Conservation (phyloP, 352 stramenopile species). For the Phytophthora fragariaefolia region DNA sequence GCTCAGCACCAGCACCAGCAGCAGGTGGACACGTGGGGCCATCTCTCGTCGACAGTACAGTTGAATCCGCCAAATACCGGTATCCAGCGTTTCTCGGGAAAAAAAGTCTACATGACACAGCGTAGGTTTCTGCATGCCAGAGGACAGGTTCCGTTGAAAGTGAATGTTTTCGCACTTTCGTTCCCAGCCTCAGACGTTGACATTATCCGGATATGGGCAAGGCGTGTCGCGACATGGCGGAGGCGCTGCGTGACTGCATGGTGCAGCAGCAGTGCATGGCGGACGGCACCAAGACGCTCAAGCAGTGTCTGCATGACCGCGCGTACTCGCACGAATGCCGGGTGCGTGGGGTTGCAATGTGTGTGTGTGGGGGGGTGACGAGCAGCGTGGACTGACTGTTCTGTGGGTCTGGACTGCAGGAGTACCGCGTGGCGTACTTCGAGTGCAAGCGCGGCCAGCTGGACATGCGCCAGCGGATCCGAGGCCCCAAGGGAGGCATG, state of each 20-base stretch:
- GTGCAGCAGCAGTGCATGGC: constrained; percentile 78
- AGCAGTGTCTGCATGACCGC: constrained; percentile 76
- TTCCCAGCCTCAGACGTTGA: background rate
- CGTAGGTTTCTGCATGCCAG: background rate
- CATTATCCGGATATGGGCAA: constrained; percentile 65
- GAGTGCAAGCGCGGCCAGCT: constrained; percentile 86
- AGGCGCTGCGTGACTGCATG: constrained; percentile 85
- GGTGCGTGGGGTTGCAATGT: too few relatives aligned
- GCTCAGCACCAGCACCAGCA: constrained; percentile 26
- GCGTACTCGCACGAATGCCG: constrained; percentile 77
- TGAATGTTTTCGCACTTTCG: too few relatives aligned
- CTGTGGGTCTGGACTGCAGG: too few relatives aligned
- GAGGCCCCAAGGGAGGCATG: constrained; percentile 76
- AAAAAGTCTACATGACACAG: background rate
- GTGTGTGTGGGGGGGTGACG: too few relatives aligned
- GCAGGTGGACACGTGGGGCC: constrained; percentile 35
- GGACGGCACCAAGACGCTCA: constrained; percentile 74
- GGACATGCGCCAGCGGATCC: constrained; percentile 86
- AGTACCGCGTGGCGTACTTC: constrained; percentile 83
- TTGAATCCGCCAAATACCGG: too few relatives aligned
- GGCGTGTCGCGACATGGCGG: constrained; percentile 84
- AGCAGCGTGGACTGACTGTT: too few relatives aligned
- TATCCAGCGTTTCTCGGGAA: too few relatives aligned
- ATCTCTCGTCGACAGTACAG: too few relatives aligned
- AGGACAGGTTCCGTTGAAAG: too few relatives aligned